Conservation (phyloP, 306 rosid genomes). For the Cajanus cajan region DNA sequence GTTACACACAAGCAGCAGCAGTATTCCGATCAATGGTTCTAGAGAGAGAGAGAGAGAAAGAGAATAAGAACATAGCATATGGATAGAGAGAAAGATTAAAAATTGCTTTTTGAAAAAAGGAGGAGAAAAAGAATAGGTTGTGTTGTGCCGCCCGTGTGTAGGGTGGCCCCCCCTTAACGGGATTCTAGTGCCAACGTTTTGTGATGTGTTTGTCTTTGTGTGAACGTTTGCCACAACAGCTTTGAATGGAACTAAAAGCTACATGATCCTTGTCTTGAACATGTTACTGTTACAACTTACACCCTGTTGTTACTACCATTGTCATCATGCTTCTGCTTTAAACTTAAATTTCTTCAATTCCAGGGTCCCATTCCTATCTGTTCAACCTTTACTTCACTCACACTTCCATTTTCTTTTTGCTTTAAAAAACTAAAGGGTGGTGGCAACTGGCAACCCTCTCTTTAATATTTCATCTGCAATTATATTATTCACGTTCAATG, state of each 20-base stretch:
- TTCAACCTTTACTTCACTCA: slow-evolving; percentile 10
- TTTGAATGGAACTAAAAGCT: neutral
- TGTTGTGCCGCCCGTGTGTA: slow-evolving; percentile 36
- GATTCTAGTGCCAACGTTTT: slow-evolving; percentile 4
- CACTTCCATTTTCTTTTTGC: slow-evolving; percentile 2
- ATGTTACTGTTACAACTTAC: neutral
- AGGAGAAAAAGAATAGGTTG: neutral
- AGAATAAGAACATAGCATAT: slow-evolving; percentile 21
- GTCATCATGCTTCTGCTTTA: slow-evolving; percentile 47
- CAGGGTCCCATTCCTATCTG: slow-evolving; percentile 30
- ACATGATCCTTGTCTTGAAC: neutral
- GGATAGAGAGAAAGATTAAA: slow-evolving; percentile 25
- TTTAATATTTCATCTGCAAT: neutral
- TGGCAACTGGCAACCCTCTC: neutral
- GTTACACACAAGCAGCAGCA: neutral
- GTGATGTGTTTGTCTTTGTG: slow-evolving; percentile 21
- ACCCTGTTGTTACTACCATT: neutral
- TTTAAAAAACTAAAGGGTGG: neutral
- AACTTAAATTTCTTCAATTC: slow-evolving; percentile 33
- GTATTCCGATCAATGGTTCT: slow-evolving; percentile 7
- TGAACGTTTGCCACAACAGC: neutral
- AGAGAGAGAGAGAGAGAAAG: slow-evolving; percentile 35
- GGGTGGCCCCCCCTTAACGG: slow-evolving; percentile 18
- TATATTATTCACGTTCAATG: neutral
- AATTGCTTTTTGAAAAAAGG: slow-evolving; percentile 39